Base-by-base conservation (phyloP, 2,329 filamentous ascomycete species). In the Phyllosticta capitalensis region DNA sequence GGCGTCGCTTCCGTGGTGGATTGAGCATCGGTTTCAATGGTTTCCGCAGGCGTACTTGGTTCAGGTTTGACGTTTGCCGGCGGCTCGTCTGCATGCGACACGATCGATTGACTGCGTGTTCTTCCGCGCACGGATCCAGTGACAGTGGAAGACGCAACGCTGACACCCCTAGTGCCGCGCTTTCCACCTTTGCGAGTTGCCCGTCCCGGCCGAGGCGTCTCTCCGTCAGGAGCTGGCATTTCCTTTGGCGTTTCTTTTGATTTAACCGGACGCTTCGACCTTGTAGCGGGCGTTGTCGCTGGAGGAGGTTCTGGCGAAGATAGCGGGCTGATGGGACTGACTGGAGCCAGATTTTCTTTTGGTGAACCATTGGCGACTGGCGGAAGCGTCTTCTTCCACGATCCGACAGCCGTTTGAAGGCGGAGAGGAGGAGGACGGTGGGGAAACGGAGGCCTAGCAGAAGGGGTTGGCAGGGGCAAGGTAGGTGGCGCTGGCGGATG, bases 51-150 rank as follows among this genome's bases (percentile, higher is more conserved):
- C 19, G 75, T 77, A 6, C 71, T 74, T 12, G 76, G 76, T 64
- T 81, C 79, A 10, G 70, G 71, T 62, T 81, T 81, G 61, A 80
- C 74, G 55, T 76, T 74, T n/a, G 68, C 65, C 3, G 71, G 69
- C 33, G 74, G 60, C 0, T 72, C 74, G 22, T 77, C 76, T 4
- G 73, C 72, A 52, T 76, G 74, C 1, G 77, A 79, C 14, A 75
- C 67, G 52, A 79, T 71, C 12, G 78, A 80, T 38, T 76, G 76
- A 63, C 78, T 80, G 55, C 78, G 70, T 54, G 77, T 79, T 12
- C 75, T 71, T 53, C 72, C 74, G 61, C 74, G 73, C 24, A 70
- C 64, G 17, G 76, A 77, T 5, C 74, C 74, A 49, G 73, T 76
- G 24, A 77, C 71, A 56, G 73, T 73, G 14, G 78, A 79, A 14